A percentile compares a stretch with the other conserved stretches of the same genome.
phyloP scores from a whole-genome alignment of 179 eudicot species.

The Amaranthus tricolor region DNA sequence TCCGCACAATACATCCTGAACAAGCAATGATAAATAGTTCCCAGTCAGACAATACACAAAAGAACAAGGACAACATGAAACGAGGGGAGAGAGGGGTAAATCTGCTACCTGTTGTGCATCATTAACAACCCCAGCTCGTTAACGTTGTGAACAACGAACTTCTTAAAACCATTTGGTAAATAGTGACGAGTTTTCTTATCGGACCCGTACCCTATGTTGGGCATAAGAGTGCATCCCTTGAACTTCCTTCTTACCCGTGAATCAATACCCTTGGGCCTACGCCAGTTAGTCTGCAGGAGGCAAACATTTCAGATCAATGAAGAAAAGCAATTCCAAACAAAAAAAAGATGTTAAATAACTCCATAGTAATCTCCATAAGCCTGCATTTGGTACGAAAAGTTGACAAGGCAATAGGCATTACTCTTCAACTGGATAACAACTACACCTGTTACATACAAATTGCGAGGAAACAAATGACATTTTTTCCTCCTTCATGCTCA shows the following conservation, averaged over 20 bases:
- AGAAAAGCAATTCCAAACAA: too few relatives aligned
- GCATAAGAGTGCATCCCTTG: conserved; percentile 55
- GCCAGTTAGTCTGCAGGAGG: conserved; percentile 45
- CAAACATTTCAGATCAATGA: neutral
- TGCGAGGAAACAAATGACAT: too few relatives aligned
- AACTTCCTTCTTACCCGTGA: conserved; percentile 58
- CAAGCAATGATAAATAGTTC: neutral
- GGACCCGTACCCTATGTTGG: conserved; percentile 62
- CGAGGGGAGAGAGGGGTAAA: neutral
- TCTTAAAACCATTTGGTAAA: conserved; percentile 58
- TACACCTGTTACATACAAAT: too few relatives aligned
- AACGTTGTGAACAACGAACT: conserved; percentile 56
- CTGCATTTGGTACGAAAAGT: too few relatives aligned
- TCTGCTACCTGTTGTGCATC: conserved; percentile 58
- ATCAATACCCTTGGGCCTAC: conserved; percentile 62
- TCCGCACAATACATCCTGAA: conserved; percentile 59
- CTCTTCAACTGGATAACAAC: too few relatives aligned
- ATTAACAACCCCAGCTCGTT: conserved; percentile 53
- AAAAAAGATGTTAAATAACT: too few relatives aligned
- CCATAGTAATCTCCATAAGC: too few relatives aligned
- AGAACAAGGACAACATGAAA: neutral
- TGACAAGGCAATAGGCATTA: too few relatives aligned
- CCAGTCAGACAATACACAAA: neutral
- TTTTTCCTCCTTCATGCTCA: too few relatives aligned
- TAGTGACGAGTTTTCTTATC: conserved; percentile 62